Conservation (phyloP, 2,329 filamentous ascomycete genomes). For the Neonectria magnoliae region DNA sequence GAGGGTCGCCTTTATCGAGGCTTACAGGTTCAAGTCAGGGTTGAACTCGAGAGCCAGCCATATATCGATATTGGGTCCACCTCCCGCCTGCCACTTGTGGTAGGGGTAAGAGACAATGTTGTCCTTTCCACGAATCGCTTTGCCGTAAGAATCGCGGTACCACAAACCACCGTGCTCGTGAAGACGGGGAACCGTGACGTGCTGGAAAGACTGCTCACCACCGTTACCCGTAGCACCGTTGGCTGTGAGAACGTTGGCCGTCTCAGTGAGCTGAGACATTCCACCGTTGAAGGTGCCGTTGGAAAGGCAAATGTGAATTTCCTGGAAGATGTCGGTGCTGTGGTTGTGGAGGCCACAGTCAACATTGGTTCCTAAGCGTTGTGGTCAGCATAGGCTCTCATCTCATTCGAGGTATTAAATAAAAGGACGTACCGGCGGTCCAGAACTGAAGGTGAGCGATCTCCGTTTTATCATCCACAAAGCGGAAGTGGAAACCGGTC, state of each 20-base stretch:
- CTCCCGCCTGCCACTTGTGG: slow-evolving; percentile 23
- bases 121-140: slow-evolving; percentile 8
- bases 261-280: not conserved
- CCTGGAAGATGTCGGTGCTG: slow-evolving; percentile 4
- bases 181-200: not conserved
- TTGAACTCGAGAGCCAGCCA: slow-evolving; percentile 27
- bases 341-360: slow-evolving; percentile 4
- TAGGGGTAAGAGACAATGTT: slow-evolving; percentile 13
- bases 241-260: not conserved
- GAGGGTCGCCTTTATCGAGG: too few species aligned
- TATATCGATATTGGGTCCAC: slow-evolving; percentile 18
- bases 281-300: not conserved
- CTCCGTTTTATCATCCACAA: slow-evolving; percentile 3
- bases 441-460: slow-evolving; percentile 25
- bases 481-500: slow-evolving; percentile 19
- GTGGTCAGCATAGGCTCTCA: not conserved
- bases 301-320: slow-evolving; percentile 8
- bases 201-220: not conserved
- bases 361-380: not conserved
- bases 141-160: slow-evolving; percentile 9
- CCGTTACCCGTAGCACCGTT: not conserved
- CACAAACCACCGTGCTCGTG: slow-evolving; percentile 22
- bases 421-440: slow-evolving; percentile 16
- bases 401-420: not conserved
- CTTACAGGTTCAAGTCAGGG: not conserved